Base-by-base conservation (phyloP, 2,329 filamentous ascomycete genomes). In the Incumbomyces delicatus region DNA sequence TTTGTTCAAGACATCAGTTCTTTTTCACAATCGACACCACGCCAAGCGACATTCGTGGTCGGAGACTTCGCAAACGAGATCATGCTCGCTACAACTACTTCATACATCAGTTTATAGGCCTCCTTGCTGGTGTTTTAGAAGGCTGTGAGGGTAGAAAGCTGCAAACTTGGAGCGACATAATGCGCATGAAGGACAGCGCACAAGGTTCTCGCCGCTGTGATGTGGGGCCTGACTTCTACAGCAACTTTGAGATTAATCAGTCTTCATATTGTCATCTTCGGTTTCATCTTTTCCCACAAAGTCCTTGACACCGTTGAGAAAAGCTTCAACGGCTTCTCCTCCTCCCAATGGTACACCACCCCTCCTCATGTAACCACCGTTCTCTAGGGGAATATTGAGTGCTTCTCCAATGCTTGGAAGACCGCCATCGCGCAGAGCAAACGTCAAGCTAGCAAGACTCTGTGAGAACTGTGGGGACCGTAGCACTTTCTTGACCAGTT, bases 401-500 rank as follows among this genome's bases (percentile, higher is more conserved):
- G 89, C 90, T 58, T 94, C 88, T 6, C 87, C 84, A 53, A 98
- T 84, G 57, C 82, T 94, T 3, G 90, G 89, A 48, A 98, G 67
- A 0, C 90, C 92, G 11, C 92, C 92, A 57, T 96, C 90, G 48
- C 88, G 76, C 46, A 98, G 71, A 11, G 92, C 92, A 65, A 88
- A 80, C 0, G 88, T 95, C 57, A 98, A 69, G 61, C 85, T 92
- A 1, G 80, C 78, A 33, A 95, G 68, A 55, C 87, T 90, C 64
- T 96, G 92, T 50, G 80, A 78, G 60, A 98, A 88, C 61, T 98
- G 92, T 14, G 92, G 90, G 54, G 86, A 94, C 53, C 86, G 79
- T 12, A 96, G 69, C 6, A 96, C 88, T 60, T 82, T 83, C 63
- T 81, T 82, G 36, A 98, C 66, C 11, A 96, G 76, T 17, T 76